phyloP scores from a whole-genome alignment of 1,284 basidiomycete genomes.

The Pulchroboletus neoregius region DNA sequence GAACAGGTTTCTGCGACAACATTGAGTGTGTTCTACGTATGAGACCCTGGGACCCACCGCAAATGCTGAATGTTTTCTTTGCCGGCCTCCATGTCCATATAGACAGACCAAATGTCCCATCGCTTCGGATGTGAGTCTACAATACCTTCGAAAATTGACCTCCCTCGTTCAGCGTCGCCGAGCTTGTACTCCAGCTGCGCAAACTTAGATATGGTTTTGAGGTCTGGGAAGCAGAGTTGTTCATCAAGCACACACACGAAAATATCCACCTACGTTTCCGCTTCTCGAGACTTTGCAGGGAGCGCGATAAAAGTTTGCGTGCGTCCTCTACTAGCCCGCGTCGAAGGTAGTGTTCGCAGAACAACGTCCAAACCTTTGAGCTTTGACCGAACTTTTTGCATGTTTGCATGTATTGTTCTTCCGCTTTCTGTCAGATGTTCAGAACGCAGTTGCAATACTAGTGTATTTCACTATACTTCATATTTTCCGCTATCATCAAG shows the following conservation, averaged over 20 bases:
- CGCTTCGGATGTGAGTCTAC: conserved; percentile 92
- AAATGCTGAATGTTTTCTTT: conserved; percentile 74
- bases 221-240: conserved; percentile 49
- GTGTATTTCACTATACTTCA: conserved; percentile 49
- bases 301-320: conserved; percentile 83
- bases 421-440: conserved; percentile 60
- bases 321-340: conserved; percentile 75
- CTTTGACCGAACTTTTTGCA: conserved; percentile 92
- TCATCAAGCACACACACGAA: conserved; percentile 2
- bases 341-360: conserved; percentile 77
- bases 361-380: conserved; percentile 90
- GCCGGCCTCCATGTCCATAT: conserved; percentile 92
- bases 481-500: conserved; percentile 80
- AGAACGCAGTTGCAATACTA: neutral
- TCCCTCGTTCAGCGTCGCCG: conserved; percentile 91
- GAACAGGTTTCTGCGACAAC: conserved; percentile 65
- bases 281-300: conserved; percentile 91
- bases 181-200: conserved; percentile 94
- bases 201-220: conserved; percentile 93
- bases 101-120: conserved; percentile 94
- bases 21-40: conserved; percentile 11
- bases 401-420: conserved; percentile 80
- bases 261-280: conserved; percentile 73
- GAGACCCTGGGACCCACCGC: conserved; percentile 42
- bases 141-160: conserved; percentile 96